phyloP scores from a whole-genome alignment of 2,329 filamentous ascomycete genomes.

The Chalara sp. region DNA sequence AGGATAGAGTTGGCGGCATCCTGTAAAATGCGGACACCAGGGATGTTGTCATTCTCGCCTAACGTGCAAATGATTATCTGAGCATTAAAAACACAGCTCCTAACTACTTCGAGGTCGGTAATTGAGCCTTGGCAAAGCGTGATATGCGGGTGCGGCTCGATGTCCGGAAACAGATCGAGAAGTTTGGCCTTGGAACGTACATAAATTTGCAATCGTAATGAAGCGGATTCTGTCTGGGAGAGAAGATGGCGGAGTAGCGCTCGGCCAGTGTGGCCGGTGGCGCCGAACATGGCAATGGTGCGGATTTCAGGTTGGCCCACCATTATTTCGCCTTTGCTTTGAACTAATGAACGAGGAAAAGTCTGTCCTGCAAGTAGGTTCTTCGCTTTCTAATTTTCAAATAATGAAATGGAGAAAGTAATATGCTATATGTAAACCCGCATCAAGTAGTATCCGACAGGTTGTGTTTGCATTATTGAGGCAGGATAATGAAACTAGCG shows the following conservation, averaged over 20 bases:
- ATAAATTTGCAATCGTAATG: slow-evolving; percentile 1
- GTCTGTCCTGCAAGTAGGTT: not conserved
- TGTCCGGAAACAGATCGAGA: not conserved
- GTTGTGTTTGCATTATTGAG: no score
- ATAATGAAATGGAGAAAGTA: no score
- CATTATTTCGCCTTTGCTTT: not conserved
- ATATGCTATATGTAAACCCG: no score
- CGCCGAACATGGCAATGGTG: slow-evolving; percentile 2
- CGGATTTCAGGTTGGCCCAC: not conserved
- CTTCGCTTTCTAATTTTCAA: no score
- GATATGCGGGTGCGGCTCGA: not conserved
- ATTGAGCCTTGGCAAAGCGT: not conserved
- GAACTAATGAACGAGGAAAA: not conserved
- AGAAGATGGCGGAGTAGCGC: not conserved
- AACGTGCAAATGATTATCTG: slow-evolving; percentile 2
- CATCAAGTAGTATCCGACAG: no score
- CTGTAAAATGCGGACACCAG: not conserved
- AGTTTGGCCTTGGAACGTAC: not conserved
- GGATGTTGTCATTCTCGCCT: slow-evolving; percentile 1
- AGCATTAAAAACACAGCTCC: not conserved
- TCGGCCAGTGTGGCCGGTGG: slow-evolving; percentile 1
- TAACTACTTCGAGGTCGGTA: slow-evolving; percentile 1
- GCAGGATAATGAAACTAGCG: no score
- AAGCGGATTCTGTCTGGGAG: not conserved
- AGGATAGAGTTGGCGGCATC: slow-evolving; percentile 1